Conservation (phyloP, 2,329 filamentous ascomycete species). For the Penicillium glabrum region DNA sequence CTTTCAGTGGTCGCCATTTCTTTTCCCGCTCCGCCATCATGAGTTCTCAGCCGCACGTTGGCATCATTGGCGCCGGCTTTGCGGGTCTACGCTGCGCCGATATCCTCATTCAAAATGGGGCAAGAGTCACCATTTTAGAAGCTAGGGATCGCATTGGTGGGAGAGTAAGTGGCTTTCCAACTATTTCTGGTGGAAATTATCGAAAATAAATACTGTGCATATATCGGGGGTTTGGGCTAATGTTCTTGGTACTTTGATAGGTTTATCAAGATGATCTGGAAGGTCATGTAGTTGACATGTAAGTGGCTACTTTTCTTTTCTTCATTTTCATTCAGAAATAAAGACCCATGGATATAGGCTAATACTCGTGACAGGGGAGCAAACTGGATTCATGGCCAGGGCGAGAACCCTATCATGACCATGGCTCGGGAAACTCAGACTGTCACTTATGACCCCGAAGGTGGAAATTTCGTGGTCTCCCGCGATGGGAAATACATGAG, state of each 20-base stretch:
- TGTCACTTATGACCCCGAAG: constrained; percentile 52
- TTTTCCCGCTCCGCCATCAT: constrained; percentile 17
- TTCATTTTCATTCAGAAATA: no score
- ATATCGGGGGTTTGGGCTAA: neutral
- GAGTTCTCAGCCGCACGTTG: constrained; percentile 50
- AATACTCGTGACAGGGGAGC: constrained; percentile 49
- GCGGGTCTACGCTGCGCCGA: constrained; percentile 61
- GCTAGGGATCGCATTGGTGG: constrained; percentile 60
- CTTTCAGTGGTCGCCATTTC: neutral
- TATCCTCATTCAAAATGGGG: constrained; percentile 55
- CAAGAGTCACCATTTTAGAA: constrained; percentile 61
- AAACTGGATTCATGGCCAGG: constrained; percentile 65
- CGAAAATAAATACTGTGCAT: neutral
- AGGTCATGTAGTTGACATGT: constrained; percentile 59
- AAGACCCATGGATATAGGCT: neutral
- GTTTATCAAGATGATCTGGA: constrained; percentile 50
- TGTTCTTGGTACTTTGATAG: constrained; percentile 28
- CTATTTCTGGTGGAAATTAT: neutral
- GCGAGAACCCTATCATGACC: constrained; percentile 58
- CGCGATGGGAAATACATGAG: constrained; percentile 45
- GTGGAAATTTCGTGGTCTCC: constrained; percentile 51
- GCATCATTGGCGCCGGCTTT: constrained; percentile 61
- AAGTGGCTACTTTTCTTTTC: constrained; percentile 36
- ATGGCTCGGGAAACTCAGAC: constrained; percentile 57
- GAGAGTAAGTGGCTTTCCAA: constrained; percentile 42